Conservation (phyloP, 2,329 filamentous ascomycete species). For the Nemania abortiva region DNA sequence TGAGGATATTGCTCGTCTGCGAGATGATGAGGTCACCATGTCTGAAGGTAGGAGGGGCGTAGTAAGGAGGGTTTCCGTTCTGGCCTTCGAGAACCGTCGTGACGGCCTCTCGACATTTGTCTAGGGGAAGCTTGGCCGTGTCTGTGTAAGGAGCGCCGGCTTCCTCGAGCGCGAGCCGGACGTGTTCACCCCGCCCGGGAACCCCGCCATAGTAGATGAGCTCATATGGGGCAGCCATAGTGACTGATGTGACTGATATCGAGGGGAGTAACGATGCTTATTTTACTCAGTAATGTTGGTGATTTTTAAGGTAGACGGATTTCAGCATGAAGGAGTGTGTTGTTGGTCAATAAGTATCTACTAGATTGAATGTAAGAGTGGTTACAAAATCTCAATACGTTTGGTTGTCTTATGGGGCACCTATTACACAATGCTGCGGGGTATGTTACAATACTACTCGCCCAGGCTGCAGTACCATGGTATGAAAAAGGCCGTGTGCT, state of each 20-base stretch:
- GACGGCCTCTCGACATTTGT: conserved; percentile 50
- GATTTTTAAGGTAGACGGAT: neutral
- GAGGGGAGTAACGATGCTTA: no score
- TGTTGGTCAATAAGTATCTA: neutral
- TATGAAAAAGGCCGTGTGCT: neutral
- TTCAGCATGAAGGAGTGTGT: neutral
- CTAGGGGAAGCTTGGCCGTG: conserved; percentile 51
- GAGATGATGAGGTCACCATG: conserved; percentile 70
- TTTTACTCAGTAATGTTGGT: neutral
- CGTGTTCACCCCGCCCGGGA: conserved; percentile 78
- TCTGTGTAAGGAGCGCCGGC: conserved; percentile 73
- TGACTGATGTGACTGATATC: neutral
- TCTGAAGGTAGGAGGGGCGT: conserved; percentile 74
- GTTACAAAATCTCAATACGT: neutral
- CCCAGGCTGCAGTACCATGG: neutral
- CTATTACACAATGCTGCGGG: conserved; percentile 16
- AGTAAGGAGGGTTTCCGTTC: conserved; percentile 70
- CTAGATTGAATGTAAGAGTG: neutral
- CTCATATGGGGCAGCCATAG: conserved; percentile 61
- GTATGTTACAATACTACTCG: conserved; percentile 14
- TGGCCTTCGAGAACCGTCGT: conserved; percentile 34
- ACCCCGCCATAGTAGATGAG: conserved; percentile 77
- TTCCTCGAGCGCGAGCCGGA: conserved; percentile 80
- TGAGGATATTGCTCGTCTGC: conserved; percentile 78
- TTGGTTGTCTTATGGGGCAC: neutral